Evolutionary conservation across 805 yeast species (phyloP).

Genomic region (Nakazawaea pomicola): DNA sequence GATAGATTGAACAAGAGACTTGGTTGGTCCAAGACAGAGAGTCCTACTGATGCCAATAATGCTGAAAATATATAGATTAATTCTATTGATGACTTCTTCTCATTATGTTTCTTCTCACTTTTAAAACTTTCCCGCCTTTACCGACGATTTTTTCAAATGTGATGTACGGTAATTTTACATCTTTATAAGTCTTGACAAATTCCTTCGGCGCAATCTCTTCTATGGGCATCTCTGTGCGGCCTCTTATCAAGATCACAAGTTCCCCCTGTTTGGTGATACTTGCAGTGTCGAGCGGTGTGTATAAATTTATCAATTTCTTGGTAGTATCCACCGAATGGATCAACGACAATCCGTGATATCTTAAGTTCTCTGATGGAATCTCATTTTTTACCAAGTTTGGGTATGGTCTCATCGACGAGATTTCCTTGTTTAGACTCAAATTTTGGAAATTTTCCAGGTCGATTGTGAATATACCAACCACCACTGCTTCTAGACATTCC

Average conservation of each 20-base stretch:
- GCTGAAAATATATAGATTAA: background rate
- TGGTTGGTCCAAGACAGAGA: slow-evolving; percentile 55
- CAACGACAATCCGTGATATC: slow-evolving; percentile 49
- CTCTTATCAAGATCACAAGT: slow-evolving; percentile 48
- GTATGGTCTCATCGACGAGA: slow-evolving; percentile 15
- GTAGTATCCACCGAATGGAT: slow-evolving; percentile 58
- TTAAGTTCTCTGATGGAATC: slow-evolving; percentile 9
- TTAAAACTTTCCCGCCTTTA: slow-evolving; percentile 45
- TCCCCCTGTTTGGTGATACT: slow-evolving; percentile 21
- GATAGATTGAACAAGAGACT: slow-evolving; percentile 66
- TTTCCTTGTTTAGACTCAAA: background rate
- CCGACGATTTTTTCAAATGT: slow-evolving; percentile 30
- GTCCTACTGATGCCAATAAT: slow-evolving; percentile 5
- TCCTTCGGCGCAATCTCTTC: slow-evolving; percentile 29
- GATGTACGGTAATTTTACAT: slow-evolving; percentile 30
- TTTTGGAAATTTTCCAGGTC: slow-evolving; percentile 19
- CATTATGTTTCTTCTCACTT: slow-evolving; percentile 41
- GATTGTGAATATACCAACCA: slow-evolving; percentile 34
- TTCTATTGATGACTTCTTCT: slow-evolving; percentile 23
- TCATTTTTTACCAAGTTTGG: slow-evolving; percentile 24
- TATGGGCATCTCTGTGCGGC: slow-evolving; percentile 62
- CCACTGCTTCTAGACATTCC: slow-evolving; percentile 34
- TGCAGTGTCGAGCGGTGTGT: slow-evolving; percentile 38
- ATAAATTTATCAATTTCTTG: slow-evolving; percentile 42
- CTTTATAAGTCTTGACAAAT: slow-evolving; percentile 14